Conservation (phyloP, 176 grass and related monocot genomes). For the Eleusine indica region DNA sequence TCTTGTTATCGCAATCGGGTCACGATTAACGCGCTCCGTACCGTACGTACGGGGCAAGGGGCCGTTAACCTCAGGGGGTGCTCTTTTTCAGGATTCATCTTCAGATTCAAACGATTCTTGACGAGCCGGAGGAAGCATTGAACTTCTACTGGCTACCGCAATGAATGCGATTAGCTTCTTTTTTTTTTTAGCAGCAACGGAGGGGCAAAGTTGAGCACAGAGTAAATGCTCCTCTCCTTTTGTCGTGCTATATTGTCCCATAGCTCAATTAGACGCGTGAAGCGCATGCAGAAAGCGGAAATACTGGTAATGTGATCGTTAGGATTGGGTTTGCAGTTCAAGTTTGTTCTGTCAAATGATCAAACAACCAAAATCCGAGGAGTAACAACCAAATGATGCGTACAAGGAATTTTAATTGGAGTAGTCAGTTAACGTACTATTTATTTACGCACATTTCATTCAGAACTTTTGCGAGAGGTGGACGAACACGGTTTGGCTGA, state of each 20-base stretch:
- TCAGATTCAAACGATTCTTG: constrained; percentile 4
- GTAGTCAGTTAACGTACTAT: too few species aligned
- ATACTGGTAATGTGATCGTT: neutral
- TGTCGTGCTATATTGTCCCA: constrained; percentile 20
- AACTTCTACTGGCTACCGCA: neutral
- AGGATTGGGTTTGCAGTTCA: neutral
- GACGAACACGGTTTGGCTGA: neutral
- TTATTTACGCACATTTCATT: neutral
- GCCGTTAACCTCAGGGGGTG: neutral
- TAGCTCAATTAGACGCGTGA: neutral
- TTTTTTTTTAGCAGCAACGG: neutral
- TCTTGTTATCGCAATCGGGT: neutral
- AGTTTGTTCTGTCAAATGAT: neutral
- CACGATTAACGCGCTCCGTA: neutral
- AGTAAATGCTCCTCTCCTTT: constrained; percentile 48
- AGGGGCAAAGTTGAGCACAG: neutral
- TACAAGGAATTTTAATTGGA: too few species aligned
- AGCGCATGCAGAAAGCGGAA: neutral
- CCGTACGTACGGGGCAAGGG: neutral
- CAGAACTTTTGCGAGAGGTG: neutral
- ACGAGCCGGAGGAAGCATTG: neutral
- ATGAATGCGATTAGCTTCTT: constrained; percentile 8
- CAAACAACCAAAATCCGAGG: neutral
- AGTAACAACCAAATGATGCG: too few species aligned
- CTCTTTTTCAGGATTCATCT: constrained; percentile 9